Conservation (phyloP, 306 rosid species). For the Sindora glabra region DNA sequence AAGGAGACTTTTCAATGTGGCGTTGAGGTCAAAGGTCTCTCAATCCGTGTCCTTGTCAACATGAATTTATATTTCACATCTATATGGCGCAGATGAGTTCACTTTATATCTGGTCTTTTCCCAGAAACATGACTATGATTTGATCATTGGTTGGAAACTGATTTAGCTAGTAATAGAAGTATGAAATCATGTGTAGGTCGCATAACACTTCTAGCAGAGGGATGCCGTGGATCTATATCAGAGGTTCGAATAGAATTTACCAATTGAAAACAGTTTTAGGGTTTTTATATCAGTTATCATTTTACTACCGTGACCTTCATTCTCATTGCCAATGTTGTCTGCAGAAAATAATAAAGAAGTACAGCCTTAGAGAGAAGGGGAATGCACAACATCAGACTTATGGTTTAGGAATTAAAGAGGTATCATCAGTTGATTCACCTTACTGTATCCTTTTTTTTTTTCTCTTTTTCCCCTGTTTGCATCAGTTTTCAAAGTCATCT, state of each 20-base stretch:
- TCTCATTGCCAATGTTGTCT: background rate
- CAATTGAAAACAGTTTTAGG: constrained; percentile 10
- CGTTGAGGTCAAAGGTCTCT: constrained; percentile 73
- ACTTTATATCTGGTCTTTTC: background rate
- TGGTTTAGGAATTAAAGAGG: constrained; percentile 96
- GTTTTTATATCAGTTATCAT: constrained; percentile 6
- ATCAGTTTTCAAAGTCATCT: background rate
- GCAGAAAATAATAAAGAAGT: constrained; percentile 65
- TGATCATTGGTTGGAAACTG: background rate
- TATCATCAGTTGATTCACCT: constrained; percentile 7
- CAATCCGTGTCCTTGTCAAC: constrained; percentile 16
- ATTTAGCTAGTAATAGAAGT: background rate
- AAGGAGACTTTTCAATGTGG: constrained; percentile 85
- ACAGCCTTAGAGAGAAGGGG: constrained; percentile 72
- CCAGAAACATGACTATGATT: constrained; percentile 10
- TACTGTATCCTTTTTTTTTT: background rate
- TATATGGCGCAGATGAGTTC: background rate
- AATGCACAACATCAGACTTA: constrained; percentile 86
- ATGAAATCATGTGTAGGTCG: constrained; percentile 45
- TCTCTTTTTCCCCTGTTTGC: too few relatives aligned
- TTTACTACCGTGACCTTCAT: constrained; percentile 6
- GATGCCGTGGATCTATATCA: constrained; percentile 91
- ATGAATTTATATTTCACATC: too few relatives aligned
- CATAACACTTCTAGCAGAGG: constrained; percentile 79
- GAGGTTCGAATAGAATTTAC: constrained; percentile 52